Evolutionary conservation across 371 early-diverging fungal species (phyloP).

Genomic region (Dinochytrium kinnereticum): DNA sequence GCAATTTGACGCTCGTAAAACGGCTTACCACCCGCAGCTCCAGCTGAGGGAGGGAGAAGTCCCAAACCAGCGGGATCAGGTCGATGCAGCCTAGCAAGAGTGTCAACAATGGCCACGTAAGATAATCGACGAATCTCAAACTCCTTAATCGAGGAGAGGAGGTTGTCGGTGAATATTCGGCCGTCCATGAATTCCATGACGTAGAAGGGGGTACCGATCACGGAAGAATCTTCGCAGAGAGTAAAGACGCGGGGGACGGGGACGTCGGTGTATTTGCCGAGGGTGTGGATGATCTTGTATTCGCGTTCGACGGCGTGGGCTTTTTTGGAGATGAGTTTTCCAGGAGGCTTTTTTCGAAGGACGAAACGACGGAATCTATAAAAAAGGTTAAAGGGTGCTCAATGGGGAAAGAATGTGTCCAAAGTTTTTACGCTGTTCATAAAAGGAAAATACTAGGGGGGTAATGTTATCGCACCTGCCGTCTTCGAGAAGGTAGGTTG

Average conservation of each 20-base stretch:
- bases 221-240: slow-evolving; percentile 76
- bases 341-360: slow-evolving; percentile 92
- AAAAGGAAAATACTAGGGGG: no score
- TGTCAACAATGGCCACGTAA: slow-evolving; percentile 75
- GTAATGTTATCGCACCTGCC: slow-evolving; percentile 28
- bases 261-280: slow-evolving; percentile 72
- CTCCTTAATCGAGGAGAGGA: slow-evolving; percentile 6
- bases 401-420: not conserved
- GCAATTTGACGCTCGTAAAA: slow-evolving; percentile 86
- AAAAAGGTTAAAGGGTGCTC: not conserved
- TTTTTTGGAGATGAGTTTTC: slow-evolving; percentile 78
- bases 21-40: slow-evolving; percentile 64
- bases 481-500: slow-evolving; percentile 72
- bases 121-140: not conserved
- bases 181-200: slow-evolving; percentile 93
- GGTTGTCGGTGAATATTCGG: slow-evolving; percentile 67
- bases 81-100: slow-evolving; percentile 79
- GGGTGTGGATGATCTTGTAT: slow-evolving; percentile 77
- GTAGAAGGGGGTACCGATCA: slow-evolving; percentile 92
- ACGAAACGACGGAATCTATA: slow-evolving; percentile 64
- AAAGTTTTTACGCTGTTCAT: slow-evolving; percentile 19
- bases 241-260: slow-evolving; percentile 88
- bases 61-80: slow-evolving; percentile 71
- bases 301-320: slow-evolving; percentile 95
- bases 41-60: slow-evolving; percentile 55